Evolutionary conservation across 116 monocot genomes (phyloP).

Genomic region (Posidonia oceanica): DNA sequence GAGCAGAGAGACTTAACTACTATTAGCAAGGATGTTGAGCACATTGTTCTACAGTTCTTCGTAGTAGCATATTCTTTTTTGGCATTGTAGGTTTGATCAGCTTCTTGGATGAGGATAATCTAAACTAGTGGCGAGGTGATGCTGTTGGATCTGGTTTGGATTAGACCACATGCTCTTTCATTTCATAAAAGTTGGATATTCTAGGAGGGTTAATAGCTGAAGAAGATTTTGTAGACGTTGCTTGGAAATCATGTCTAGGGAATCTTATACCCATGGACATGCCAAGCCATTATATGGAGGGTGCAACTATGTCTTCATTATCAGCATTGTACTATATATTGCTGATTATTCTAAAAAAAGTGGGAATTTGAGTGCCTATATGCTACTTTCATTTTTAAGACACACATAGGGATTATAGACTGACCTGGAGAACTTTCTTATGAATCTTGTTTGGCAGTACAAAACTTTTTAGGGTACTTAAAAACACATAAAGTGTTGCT

Average conservation of each 20-base stretch:
- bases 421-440: background rate
- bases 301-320: background rate
- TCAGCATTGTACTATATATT: background rate
- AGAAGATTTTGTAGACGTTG: background rate
- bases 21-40: background rate
- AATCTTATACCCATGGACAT: background rate
- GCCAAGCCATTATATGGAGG: background rate
- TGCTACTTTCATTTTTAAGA: background rate
- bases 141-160: background rate
- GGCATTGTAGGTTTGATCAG: background rate
- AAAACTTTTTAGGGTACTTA: background rate
- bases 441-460: background rate
- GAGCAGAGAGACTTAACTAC: background rate
- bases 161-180: background rate
- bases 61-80: background rate
- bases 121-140: background rate
- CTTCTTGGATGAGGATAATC: background rate
- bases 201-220: background rate
- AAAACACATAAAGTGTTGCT: background rate
- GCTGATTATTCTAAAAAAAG: background rate
- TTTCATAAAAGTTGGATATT: constrained; percentile 1
- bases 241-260: background rate
- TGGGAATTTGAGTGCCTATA: background rate
- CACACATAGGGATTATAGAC: background rate
- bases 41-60: background rate